These are phyloP conservation scores for Brassica carinata DNA, from an alignment of 345 rosid species.

Conservation along the genomic window DNA sequence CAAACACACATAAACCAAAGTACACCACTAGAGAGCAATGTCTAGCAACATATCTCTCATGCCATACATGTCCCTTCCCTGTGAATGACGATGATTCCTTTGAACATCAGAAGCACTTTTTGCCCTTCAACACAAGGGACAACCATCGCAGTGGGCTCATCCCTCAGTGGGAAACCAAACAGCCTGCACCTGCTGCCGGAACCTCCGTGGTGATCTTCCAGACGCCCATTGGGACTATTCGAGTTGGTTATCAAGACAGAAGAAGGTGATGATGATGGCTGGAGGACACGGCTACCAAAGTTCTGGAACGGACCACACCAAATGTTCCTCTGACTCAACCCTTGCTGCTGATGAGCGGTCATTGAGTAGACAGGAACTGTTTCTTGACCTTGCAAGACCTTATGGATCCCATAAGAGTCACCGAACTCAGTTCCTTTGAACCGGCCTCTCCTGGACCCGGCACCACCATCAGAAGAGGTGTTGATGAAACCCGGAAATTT, in stretches of 20 bases:
- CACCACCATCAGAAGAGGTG: constrained; percentile 53
- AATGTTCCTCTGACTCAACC: constrained; percentile 51
- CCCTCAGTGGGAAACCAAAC: constrained; percentile 87
- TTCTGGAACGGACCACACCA: constrained; percentile 57
- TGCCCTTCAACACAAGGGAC: constrained; percentile 56
- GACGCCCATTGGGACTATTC: not conserved
- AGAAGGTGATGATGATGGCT: constrained; percentile 75
- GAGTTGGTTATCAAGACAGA: constrained; percentile 60
- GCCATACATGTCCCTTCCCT: constrained; percentile 60
- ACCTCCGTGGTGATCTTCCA: constrained; percentile 25
- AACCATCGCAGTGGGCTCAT: constrained; percentile 49
- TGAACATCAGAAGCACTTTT: constrained; percentile 47
- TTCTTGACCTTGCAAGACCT: constrained; percentile 99
- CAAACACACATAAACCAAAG: not conserved
- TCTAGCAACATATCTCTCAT: constrained; percentile 50
- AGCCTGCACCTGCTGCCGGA: constrained; percentile 82
- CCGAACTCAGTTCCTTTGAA: constrained; percentile 59
- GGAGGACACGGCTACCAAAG: constrained; percentile 41
- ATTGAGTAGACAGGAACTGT: constrained; percentile 54
- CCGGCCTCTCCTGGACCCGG: constrained; percentile 46
- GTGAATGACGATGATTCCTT: constrained; percentile 58
- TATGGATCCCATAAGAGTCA: constrained; percentile 68
- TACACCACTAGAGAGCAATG: constrained; percentile 44
- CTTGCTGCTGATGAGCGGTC: constrained; percentile 50
- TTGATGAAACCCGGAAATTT: constrained; percentile 59